Conservation (phyloP, 345 rosid genomes). For the Corchorus capsularis region DNA sequence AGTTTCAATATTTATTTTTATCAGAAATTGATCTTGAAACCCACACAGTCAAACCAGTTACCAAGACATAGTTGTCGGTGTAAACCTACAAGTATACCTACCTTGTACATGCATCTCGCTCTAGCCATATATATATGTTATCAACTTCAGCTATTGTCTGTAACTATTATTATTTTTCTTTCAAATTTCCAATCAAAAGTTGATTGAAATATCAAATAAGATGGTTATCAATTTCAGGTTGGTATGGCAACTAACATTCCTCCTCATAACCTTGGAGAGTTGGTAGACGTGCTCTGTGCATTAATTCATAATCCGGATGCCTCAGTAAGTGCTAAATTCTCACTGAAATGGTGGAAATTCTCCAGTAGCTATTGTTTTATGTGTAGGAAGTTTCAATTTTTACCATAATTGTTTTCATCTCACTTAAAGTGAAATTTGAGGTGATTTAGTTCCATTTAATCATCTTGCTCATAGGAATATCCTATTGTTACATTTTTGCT, state of each 20-base stretch:
- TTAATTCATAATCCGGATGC: conserved; percentile 92
- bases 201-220: conserved; percentile 3
- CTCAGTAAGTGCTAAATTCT: conserved; percentile 48
- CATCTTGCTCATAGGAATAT: not conserved
- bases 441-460: not conserved
- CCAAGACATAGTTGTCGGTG: not conserved
- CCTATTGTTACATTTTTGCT: not conserved
- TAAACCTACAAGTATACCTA: not conserved
- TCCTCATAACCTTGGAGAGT: conserved; percentile 96
- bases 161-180: not conserved
- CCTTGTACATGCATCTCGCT: not conserved
- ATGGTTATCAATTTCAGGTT: conserved; percentile 51
- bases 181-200: not conserved
- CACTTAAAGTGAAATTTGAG: not conserved
- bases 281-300: conserved; percentile 93
- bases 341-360: conserved; percentile 18
- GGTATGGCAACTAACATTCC: conserved; percentile 99
- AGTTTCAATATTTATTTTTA: too few relatives aligned
- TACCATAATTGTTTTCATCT: not conserved
- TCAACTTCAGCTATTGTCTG: conserved; percentile 5
- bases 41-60: not conserved
- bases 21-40: not conserved
- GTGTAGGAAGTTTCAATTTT: not conserved
- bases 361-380: not conserved
- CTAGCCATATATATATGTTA: not conserved